A percentile compares a stretch with the other conserved stretches of the same genome.
Conservation (phyloP, 371 early-diverging fungal species). For the Chytridium lagenaria region DNA sequence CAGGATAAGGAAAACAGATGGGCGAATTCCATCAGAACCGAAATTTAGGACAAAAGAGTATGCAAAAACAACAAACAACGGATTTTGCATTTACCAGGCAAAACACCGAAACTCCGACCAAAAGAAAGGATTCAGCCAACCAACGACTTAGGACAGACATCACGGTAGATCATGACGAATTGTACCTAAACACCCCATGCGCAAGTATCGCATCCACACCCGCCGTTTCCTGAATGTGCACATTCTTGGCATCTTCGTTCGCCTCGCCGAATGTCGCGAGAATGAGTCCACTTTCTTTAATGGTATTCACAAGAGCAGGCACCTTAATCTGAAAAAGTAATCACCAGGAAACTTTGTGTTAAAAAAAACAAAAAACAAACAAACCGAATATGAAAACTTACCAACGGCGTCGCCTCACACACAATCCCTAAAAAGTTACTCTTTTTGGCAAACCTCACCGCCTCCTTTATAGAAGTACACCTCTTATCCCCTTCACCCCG, state of each 20-base stretch:
- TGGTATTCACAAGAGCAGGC: constrained; percentile 82
- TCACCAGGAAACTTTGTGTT: neutral
- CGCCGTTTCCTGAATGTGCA: constrained; percentile 72
- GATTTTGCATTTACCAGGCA: no score
- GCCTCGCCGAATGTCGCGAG: constrained; percentile 82
- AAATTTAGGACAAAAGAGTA: no score
- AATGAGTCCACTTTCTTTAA: constrained; percentile 90
- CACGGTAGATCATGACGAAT: neutral
- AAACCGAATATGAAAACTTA: no score
- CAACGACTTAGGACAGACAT: neutral
- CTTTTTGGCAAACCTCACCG: constrained; percentile 72
- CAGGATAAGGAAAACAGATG: no score
- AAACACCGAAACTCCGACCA: no score
- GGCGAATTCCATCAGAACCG: no score
- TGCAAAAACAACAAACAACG: no score
- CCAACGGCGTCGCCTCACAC: constrained; percentile 84
- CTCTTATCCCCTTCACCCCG: constrained; percentile 46
- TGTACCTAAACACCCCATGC: constrained; percentile 59
- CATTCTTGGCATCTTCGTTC: constrained; percentile 67
- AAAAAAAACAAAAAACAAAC: no score
- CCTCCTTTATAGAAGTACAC: constrained; percentile 75
- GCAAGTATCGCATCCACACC: constrained; percentile 88
- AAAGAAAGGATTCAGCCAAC: neutral
- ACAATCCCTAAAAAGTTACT: constrained; percentile 87
- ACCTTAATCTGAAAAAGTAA: constrained; percentile 72